Evolutionary conservation across 495 filamentous ascomycete species (phyloP), one percentile per base, ranked within the genome.

Genomic region (Aspergillus wentii): DNA sequence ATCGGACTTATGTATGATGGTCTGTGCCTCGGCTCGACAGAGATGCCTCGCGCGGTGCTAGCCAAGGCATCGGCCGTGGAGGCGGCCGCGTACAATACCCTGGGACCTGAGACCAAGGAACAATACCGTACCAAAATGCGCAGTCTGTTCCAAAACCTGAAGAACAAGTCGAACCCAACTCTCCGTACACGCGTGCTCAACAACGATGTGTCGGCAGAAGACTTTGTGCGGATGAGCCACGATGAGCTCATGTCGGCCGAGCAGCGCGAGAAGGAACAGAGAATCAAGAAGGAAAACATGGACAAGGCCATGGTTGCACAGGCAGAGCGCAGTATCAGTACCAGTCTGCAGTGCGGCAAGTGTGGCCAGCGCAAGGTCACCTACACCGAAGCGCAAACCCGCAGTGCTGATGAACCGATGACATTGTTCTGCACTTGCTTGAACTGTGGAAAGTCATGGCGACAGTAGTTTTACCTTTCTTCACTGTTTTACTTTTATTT

Each of bases 311-410:
- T 94, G 76, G 88, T 94, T 16, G 85, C 90, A 35, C 85, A 88
- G 64, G 85, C 76, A 2, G 86, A 94, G 58, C 88, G 85, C 63
- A 86, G 79, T 54, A 87, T 95, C 62, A 89, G 81, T 53, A 86
- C 85, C 42, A 81, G 76, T 27, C 72, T 97, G 45, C 82, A 84
- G 64, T 98, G 92, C 63, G 78, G 88, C 41, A 86, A 86, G 66
- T 97, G 92, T 59, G 79, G 80, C 27, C 76, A 94, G 73, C 88
- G 85, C 69, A 92, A 86, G 71, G 92, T 98, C 52, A 83, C 80
- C 48, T 98, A 98, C 59, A 89, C 77, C 21, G 92, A 96, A 65
- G 92, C 94, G 18, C 94, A 97, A 69, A 97, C 92, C 4, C 80
- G 94, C 46, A 84, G 79, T 64, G 92, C 92, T 30, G 92, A 98